Percentiles rank a stretch among this genome's conserved stretches.
Evolutionary conservation across 495 filamentous ascomycete species (phyloP).

Genomic region (Penicillium taxi): DNA sequence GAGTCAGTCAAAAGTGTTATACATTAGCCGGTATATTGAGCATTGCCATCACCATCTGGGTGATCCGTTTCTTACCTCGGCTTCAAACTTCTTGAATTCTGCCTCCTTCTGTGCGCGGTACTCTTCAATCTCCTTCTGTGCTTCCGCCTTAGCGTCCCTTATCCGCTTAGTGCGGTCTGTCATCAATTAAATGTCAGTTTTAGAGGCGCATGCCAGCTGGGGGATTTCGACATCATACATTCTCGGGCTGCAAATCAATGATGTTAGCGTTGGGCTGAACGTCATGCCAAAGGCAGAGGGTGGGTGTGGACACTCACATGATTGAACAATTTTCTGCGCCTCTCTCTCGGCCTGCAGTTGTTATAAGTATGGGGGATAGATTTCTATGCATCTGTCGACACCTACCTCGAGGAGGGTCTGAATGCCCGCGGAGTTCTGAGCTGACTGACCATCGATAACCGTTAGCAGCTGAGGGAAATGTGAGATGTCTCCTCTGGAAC

Average conservation of each 20-base stretch:
- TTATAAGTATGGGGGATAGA: constrained; percentile 21
- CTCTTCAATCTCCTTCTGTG: constrained; percentile 96
- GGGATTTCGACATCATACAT: constrained; percentile 44
- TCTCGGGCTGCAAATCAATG: constrained; percentile 66
- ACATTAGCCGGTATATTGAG: no score
- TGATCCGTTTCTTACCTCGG: constrained; percentile 54
- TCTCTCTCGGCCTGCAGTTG: constrained; percentile 80
- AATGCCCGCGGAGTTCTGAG: constrained; percentile 96
- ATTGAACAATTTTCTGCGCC: constrained; percentile 97
- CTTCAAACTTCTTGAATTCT: constrained; percentile 91
- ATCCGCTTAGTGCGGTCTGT: constrained; percentile 94
- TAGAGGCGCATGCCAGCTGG: constrained; percentile 7
- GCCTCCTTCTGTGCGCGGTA: constrained; percentile 86
- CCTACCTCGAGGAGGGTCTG: constrained; percentile 97
- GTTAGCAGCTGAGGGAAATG: constrained; percentile 19
- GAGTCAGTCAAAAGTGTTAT: not conserved
- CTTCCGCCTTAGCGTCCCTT: constrained; percentile 88
- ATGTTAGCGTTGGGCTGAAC: no score
- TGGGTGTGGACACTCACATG: constrained; percentile 49
- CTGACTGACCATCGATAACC: constrained; percentile 54
- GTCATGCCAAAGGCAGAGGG: no score
- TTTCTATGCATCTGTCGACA: constrained; percentile 8
- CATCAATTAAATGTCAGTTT: constrained; percentile 33
- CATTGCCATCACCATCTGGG: no score
- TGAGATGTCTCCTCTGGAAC: not conserved